These are phyloP conservation scores for Coprinopsis marcescibilis DNA, from an alignment of 768 basidiomycete genomes.

Conservation along the genomic window DNA sequence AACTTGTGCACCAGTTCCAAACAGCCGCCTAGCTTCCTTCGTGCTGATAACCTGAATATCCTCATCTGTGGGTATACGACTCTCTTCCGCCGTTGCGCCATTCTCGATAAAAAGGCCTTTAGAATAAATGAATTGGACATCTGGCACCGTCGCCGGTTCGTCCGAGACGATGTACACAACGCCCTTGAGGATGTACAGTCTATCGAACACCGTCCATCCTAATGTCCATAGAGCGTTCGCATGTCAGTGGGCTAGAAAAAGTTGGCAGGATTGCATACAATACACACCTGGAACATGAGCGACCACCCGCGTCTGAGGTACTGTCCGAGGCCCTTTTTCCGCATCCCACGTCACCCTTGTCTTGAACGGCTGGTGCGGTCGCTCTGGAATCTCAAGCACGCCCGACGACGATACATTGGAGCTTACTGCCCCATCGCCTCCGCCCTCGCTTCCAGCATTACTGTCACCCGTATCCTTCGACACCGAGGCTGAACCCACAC, in stretches of 20 bases:
- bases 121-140: slow-evolving; percentile 63
- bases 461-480: slow-evolving; percentile 7
- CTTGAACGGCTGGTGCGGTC: neutral
- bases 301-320: slow-evolving; percentile 62
- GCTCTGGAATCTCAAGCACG: slow-evolving; percentile 17
- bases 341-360: neutral
- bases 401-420: too few relatives aligned
- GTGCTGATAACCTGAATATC: slow-evolving; percentile 75
- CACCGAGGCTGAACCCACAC: neutral
- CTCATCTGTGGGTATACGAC: slow-evolving; percentile 68
- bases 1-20: slow-evolving; percentile 65
- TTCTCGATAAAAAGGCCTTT: slow-evolving; percentile 57
- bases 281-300: slow-evolving; percentile 69
- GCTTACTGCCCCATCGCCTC: slow-evolving; percentile 7
- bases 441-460: slow-evolving; percentile 2
- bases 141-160: slow-evolving; percentile 59
- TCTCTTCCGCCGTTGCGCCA: slow-evolving; percentile 45
- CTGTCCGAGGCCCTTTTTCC: slow-evolving; percentile 28
- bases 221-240: slow-evolving; percentile 8
- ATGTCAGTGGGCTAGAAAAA: slow-evolving; percentile 1
- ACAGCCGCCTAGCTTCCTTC: slow-evolving; percentile 57
- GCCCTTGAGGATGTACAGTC: slow-evolving; percentile 75
- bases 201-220: slow-evolving; percentile 93
- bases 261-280: neutral
- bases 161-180: slow-evolving; percentile 80